Percentiles rank a stretch among this genome's conserved stretches.
phyloP scores from a whole-genome alignment of 2,329 filamentous ascomycete genomes.

The Bipolaris cookei region DNA sequence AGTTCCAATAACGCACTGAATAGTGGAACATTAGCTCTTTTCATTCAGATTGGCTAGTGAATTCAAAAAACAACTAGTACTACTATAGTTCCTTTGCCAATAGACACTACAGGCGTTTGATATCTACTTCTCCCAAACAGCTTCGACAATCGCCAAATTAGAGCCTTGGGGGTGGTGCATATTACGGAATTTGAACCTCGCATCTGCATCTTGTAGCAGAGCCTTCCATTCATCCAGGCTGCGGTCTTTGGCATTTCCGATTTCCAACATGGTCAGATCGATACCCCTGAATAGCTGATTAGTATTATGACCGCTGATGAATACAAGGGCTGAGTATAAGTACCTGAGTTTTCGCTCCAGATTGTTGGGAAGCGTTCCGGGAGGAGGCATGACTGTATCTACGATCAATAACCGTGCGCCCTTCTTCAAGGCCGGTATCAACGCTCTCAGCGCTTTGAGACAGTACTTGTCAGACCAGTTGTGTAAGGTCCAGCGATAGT shows the following conservation, averaged over 20 bases:
- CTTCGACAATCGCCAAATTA: conserved; percentile 7
- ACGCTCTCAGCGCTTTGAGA: conserved; percentile 20
- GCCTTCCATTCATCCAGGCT: conserved; percentile 52
- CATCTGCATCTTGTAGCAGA: conserved; percentile 52
- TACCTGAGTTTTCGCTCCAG: conserved; percentile 9
- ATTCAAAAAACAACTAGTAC: not conserved
- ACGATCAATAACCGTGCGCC: conserved; percentile 28
- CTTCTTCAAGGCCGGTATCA: conserved; percentile 30
- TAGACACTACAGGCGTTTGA: not conserved
- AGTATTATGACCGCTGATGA: not conserved
- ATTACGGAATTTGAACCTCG: conserved; percentile 47
- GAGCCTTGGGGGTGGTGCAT: not conserved
- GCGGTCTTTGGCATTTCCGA: conserved; percentile 56
- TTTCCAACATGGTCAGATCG: conserved; percentile 56
- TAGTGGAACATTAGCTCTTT: too few relatives aligned
- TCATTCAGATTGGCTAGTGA: too few relatives aligned
- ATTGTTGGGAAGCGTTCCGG: conserved; percentile 8
- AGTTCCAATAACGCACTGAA: too few relatives aligned
- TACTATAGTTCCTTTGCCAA: not conserved
- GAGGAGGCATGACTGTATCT: conserved; percentile 19
- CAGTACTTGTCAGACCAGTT: conserved; percentile 49
- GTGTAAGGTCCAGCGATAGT: conserved; percentile 50
- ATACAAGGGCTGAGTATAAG: not conserved
- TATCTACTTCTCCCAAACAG: conserved; percentile 2
- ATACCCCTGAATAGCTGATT: conserved; percentile 25